Evolutionary conservation across 139 green algal genomes (phyloP), one percentile per base, ranked within the genome.

Genomic region (Gonium pectorale): DNA sequence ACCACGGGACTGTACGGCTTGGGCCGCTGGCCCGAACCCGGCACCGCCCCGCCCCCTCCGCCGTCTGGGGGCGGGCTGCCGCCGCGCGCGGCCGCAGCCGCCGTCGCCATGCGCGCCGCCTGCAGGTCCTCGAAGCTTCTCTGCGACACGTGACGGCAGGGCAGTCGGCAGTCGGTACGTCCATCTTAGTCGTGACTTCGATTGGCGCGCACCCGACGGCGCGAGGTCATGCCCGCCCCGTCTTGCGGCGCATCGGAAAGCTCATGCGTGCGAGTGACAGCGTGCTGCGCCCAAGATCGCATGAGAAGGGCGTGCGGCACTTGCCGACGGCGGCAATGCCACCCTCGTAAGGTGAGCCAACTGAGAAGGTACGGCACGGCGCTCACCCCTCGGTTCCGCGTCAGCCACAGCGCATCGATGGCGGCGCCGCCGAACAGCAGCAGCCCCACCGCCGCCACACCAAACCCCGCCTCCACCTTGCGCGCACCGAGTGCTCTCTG

Each of bases 381-480:
- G 0, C 67, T 69, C 56, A 82, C 75, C 54, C 59, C 75, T 41
- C 62, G 24, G 75, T 82, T 82, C 41, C 75, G 19, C 0, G 41
- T n/a, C 29, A 3, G 35, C 75, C 75, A 82, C 2, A 33, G 2
- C 26, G 59, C 26, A 31, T 82, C 75, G 0, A 82, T 33, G n/a
- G 41, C 37, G 0, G 7, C 3, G n/a, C 75, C 75, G 3, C 75
- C 54, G 22, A 71, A 71, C 75, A 82, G 40, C 75, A 71, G 29
- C 56, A 82, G 59, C 75, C 75, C 75, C 75, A 82, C 75, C 41
- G 52, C 75, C 41, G 75, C 75, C 59, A 82, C n/a, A 2, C 35
- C 38, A 21, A 82, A 60, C 27, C 40, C 75, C 75, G 56, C 59
- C 75, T 82, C 75, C 75, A 82, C 31, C 75, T 62, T 60, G 24